Evolutionary conservation across 2,329 filamentous ascomycete species (phyloP), one percentile per base, ranked within the genome.

Genomic region (Aspergillus quadricinctus): DNA sequence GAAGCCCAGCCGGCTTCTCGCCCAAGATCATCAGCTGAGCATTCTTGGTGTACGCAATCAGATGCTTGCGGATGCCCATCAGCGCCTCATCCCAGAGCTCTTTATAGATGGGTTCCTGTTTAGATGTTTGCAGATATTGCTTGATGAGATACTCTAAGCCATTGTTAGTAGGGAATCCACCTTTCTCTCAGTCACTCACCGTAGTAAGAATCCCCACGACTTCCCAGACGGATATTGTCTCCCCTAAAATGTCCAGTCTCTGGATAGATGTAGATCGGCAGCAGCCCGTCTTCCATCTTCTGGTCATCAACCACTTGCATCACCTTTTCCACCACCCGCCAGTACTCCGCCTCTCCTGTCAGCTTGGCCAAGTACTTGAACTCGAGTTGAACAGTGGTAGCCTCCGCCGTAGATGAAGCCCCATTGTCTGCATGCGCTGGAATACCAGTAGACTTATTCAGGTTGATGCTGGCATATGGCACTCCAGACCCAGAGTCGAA

Each of bases 361-460:
- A 99, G 80, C 74, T 96, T 96, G 50, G 94, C 88, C 17, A 99
- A 81, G 69, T 99, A 99, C 73, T 97, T 97, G 80, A 97, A 91
- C 73, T 99, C 94, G 10, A 99, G 84, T 76, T 99, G 94, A 48
- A 99, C 73, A 8, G 89, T 94, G 2, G 93, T 91, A 0, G 93
- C 89, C 78, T 99, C 94, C 2, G 94, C 92, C 0, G 93, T 97
- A 1, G 93, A 97, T 0, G 92, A 94, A 7, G 93, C 91, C 9
- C 94, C 94, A 19, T 82, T 85, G 69, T 96, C 91, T 21, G 85
- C 85, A 69, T 97, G 92, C 2, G 93, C 94, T 11, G 83, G 82
- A 48, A 96, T 83, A 11, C 92, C 91, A 68, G 87, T 78, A 52
- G 83, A 85, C 31, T 87, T 89, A 65, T 87, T 89, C 29, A 99